A percentile compares a stretch with the other conserved stretches of the same genome.
phyloP scores from a whole-genome alignment of 768 basidiomycete genomes.

The Clitopilus hobsonii region DNA sequence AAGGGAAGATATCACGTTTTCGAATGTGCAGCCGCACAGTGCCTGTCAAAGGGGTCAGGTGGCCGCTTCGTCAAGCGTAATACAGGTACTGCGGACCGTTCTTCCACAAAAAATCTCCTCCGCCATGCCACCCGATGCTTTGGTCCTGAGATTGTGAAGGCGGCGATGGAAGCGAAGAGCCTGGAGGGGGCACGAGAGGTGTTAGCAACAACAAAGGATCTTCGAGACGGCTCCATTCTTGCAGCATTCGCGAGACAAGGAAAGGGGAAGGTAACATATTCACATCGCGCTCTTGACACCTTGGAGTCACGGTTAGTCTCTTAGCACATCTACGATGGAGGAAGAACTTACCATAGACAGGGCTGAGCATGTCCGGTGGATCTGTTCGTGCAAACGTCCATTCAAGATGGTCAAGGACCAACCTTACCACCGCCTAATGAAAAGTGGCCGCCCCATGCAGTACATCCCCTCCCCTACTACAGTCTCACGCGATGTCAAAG shows the following conservation, averaged over 20 bases:
- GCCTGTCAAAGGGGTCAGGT: conserved; percentile 6
- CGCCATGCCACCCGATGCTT: conserved; percentile 25
- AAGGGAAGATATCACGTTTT: conserved; percentile 20
- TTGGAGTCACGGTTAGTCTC: conserved; percentile 11
- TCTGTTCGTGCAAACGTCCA: conserved; percentile 21
- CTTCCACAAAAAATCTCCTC: conserved; percentile 22
- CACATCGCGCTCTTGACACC: conserved; percentile 15
- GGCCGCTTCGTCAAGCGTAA: conserved; percentile 11
- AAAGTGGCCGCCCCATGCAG: conserved; percentile 21
- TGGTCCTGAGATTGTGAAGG: conserved; percentile 17
- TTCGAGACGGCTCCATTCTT: conserved; percentile 17
- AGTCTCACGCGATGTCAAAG: conserved; percentile 21
- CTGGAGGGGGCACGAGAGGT: conserved; percentile 4
- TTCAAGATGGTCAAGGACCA: conserved; percentile 25
- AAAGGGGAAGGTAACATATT: conserved; percentile 23
- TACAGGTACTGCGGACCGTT: conserved; percentile 21
- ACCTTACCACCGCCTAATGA: conserved; percentile 23
- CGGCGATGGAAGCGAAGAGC: conserved; percentile 8
- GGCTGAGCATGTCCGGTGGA: conserved; percentile 16
- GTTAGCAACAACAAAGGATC: conserved; percentile 4
- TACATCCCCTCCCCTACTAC: conserved; percentile 24
- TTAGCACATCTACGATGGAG: conserved; percentile 9
- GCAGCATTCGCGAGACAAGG: conserved; percentile 22
- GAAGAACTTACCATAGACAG: not conserved
- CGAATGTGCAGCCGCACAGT: conserved; percentile 16